Evolutionary conservation across 1,139 yeast species (phyloP), one percentile per base, ranked within the genome.

Genomic region (Taiozyma onychis): DNA sequence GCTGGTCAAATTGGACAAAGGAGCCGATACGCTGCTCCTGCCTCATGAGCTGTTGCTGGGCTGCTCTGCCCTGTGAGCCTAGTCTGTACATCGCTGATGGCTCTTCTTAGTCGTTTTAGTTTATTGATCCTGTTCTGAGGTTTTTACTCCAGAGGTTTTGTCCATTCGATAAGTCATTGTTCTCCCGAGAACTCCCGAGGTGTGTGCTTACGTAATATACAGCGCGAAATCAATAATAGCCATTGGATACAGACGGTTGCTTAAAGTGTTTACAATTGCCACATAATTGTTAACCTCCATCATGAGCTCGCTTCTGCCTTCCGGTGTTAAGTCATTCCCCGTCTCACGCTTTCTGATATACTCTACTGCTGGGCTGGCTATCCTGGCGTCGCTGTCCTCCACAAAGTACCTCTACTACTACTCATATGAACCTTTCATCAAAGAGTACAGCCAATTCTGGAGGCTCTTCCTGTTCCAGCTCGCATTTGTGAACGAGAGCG

Each of bases 401-500:
- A 59, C 74, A 49, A 85, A 85, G 63, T 80, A 82, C 53, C 62
- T 74, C 46, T 80, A 81, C 56, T 68, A 70, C 39, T 68, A 83
- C 42, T 69, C 79, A 24, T 73, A 83, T 44, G 78, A 75, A 46
- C 93, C 93, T 5, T 81, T 78, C 57, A 71, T 87, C 18, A 59
- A 74, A 13, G 72, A 75, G 51, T 85, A 87, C 73, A 59, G 67
- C 45, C 95, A 87, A 59, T 83, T 78, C 66, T 86, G 93, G 90
- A 69, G 95, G 46, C 58, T 85, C 14, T 47, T 75, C 6, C 66
- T 80, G 3, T 78, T 74, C 62, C 93, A 83, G 61, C 49, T 78
- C 26, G 70, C 80, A 5, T 85, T 78, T 53, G 70, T 77, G 44
- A 85, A 83, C 60, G 90, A 85, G 64, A 78, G 88, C 2, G 89